Percentiles rank a stretch among this genome's conserved stretches.
These are phyloP conservation scores for Lactarius deliciosus DNA, from an alignment of 768 basidiomycete species.

Conservation along the genomic window DNA sequence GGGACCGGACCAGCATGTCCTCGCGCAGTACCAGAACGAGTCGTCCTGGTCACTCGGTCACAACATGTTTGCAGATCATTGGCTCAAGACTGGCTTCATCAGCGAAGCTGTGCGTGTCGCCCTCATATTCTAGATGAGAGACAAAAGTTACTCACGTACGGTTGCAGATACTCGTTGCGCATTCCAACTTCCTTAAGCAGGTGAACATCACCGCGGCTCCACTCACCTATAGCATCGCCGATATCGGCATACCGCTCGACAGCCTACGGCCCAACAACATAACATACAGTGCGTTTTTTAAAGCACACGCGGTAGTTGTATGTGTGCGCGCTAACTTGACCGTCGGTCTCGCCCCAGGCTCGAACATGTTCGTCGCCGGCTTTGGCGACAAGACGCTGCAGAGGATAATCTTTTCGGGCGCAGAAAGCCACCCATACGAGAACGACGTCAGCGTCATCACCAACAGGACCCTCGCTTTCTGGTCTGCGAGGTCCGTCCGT, in stretches of 20 bases:
- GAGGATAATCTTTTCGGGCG: conserved; percentile 5
- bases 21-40: conserved; percentile 14
- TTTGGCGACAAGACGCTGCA: conserved; percentile 1
- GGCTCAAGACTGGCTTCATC: conserved; percentile 23
- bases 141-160: background rate
- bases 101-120: conserved; percentile 12
- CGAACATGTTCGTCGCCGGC: conserved; percentile 25
- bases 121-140: too few relatives aligned
- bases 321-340: background rate
- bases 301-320: background rate
- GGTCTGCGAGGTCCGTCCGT: conserved; percentile 10
- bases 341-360: conserved; percentile 11
- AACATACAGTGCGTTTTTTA: conserved; percentile 10
- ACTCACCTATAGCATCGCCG: background rate
- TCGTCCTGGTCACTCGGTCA: conserved; percentile 26
- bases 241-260: conserved; percentile 22
- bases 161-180: conserved; percentile 17
- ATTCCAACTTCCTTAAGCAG: conserved; percentile 19
- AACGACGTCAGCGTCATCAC: background rate
- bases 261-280: conserved; percentile 15
- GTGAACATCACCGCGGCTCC: background rate
- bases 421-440: background rate
- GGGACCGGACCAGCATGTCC: conserved; percentile 18
- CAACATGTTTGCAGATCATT: conserved; percentile 26
- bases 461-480: background rate